Percentiles rank a stretch among this genome's conserved stretches.
Evolutionary conservation across 495 filamentous ascomycete species (phyloP).

Genomic region (Trichocladium antarcticum): DNA sequence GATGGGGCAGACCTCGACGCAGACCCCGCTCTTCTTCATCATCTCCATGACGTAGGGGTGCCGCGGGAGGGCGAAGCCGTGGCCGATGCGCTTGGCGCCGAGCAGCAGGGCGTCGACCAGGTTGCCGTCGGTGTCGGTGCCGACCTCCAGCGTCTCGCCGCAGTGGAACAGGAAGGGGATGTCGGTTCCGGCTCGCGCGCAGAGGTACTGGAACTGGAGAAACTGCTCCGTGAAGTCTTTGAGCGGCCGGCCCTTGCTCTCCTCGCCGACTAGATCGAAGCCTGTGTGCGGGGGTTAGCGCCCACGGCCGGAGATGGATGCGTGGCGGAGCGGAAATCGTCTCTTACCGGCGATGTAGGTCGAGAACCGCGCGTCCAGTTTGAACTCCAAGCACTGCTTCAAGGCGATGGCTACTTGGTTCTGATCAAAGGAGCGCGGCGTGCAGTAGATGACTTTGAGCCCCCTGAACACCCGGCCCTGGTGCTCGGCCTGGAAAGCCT

Average conservation of each 20-base stretch:
- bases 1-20: slow-evolving; percentile 82
- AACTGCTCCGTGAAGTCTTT: slow-evolving; percentile 61
- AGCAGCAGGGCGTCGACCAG: slow-evolving; percentile 80
- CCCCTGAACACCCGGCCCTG: slow-evolving; percentile 26
- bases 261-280: slow-evolving; percentile 83
- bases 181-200: slow-evolving; percentile 47
- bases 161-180: slow-evolving; percentile 97
- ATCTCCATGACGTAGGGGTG: slow-evolving; percentile 76
- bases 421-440: slow-evolving; percentile 45
- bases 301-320: neutral
- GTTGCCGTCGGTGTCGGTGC: slow-evolving; percentile 67
- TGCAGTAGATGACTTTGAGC: slow-evolving; percentile 45
- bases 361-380: slow-evolving; percentile 59
- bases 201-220: slow-evolving; percentile 71
- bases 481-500: slow-evolving; percentile 33
- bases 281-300: slow-evolving; percentile 37
- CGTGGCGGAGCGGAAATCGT: neutral
- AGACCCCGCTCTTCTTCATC: slow-evolving; percentile 70
- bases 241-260: slow-evolving; percentile 60
- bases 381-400: slow-evolving; percentile 67
- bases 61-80: slow-evolving; percentile 79
- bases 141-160: slow-evolving; percentile 74
- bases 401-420: slow-evolving; percentile 53
- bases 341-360: slow-evolving; percentile 51
- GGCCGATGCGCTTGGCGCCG: slow-evolving; percentile 74